Base-by-base conservation (phyloP, 2,329 filamentous ascomycete species). In the Colletotrichum sp. region DNA sequence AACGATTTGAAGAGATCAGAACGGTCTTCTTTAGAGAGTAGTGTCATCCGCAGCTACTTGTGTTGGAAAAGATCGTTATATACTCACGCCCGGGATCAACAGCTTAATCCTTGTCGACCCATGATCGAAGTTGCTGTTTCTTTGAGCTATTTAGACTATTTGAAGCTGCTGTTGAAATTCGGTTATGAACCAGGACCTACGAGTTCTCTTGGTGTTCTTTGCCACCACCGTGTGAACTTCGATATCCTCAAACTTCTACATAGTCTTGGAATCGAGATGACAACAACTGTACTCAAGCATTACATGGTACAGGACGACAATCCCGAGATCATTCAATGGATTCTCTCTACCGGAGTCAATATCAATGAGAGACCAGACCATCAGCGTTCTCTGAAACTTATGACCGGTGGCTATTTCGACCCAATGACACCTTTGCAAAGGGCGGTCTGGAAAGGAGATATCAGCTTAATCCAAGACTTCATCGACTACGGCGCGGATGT, bases 371-470 rank as follows among this genome's bases (percentile, higher is more conserved):
- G 9, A 44, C 10, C 36, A n/a, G 34, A 36, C 2, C 13, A 36
- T 13, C 13, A 8, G 13, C 1, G 3, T n/a, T 4, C 9, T 16
- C 4, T 32, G 30, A 1, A 32, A 12, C 5, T 12, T 2, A 12
- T 5, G 3, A 26, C 5, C 26, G 5, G 5, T 6, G 26, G 26
- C 26, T 26, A 6, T 26, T 26, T 6, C 5, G 26, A 26, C 26
- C 26, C 26, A 6, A 6, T 26, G 26, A 62, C 71, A 8, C 34
- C 55, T 0, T 8, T 72, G 0, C 52, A 52, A 13, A 49, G 13
- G 2, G 71, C 64, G 1, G 64, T 5, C 1, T 3, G 4, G 8
- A 4, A 1, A 0, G 71, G 55, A 21, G 57, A 73, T 2, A 7
- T n/a, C 3, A 6, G 18, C 2, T 57, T 69, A 0, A 0, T 70